A percentile compares a stretch with the other conserved stretches of the same genome.
Evolutionary conservation across 2,329 filamentous ascomycete species (phyloP).

Genomic region (Teratosphaeria gauchensis): DNA sequence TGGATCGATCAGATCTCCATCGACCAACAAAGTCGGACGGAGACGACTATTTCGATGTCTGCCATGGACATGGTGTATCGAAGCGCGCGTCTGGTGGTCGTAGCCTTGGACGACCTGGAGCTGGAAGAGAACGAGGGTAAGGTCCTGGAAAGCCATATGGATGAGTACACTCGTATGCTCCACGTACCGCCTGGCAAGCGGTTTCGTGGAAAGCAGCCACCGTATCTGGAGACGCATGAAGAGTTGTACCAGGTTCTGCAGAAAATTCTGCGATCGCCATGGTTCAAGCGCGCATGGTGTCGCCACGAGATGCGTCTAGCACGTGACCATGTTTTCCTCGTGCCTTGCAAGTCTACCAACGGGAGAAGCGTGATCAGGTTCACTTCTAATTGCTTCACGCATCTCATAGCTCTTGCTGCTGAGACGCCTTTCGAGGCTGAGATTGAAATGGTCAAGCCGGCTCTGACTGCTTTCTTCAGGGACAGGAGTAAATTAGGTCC

Average conservation of each 20-base stretch:
- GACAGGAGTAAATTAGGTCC: slow-evolving; percentile 20
- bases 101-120: slow-evolving; percentile 34
- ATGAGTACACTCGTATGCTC: slow-evolving; percentile 25
- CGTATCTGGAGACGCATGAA: slow-evolving; percentile 23
- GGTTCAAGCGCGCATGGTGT: slow-evolving; percentile 38
- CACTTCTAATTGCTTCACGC: slow-evolving; percentile 32
- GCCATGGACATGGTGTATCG: slow-evolving; percentile 35
- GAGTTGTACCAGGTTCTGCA: slow-evolving; percentile 24
- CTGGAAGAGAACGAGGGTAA: slow-evolving; percentile 26
- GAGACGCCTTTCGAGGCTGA: slow-evolving; percentile 24
- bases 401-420: slow-evolving; percentile 29
- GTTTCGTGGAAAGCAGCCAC: slow-evolving; percentile 23
- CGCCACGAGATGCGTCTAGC: slow-evolving; percentile 35
- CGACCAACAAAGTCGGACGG: slow-evolving; percentile 30
- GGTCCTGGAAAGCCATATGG: slow-evolving; percentile 30
- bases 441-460: slow-evolving; percentile 24
- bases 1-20: slow-evolving; percentile 40
- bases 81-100: slow-evolving; percentile 31
- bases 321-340: slow-evolving; percentile 31
- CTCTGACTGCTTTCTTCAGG: slow-evolving; percentile 26
- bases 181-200: slow-evolving; percentile 22
- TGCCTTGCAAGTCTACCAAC: slow-evolving; percentile 24
- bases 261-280: slow-evolving; percentile 31
- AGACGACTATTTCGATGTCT: slow-evolving; percentile 31
- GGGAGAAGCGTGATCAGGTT: slow-evolving; percentile 27